Evolutionary conservation across 306 rosid species (phyloP).

Genomic region (Prunus davidiana): DNA sequence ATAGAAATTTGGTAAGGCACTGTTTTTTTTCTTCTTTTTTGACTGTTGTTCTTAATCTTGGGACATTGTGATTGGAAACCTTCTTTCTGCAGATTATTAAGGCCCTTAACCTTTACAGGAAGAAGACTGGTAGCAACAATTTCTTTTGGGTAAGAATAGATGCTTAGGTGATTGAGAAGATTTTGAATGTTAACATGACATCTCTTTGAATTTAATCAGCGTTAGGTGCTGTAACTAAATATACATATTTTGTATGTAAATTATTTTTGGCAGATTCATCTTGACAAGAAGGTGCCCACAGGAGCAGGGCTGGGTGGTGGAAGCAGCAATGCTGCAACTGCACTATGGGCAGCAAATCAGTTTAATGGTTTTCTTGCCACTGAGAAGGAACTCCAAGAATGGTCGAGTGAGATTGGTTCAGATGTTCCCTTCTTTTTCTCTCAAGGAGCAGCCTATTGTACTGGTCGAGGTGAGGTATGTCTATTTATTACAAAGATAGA

Average conservation of each 20-base stretch:
- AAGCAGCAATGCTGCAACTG: conserved; percentile 98
- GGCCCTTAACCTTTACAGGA: conserved; percentile 94
- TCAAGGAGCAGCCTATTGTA: conserved; percentile 92
- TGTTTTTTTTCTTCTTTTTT: conserved; percentile 5
- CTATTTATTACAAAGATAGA: conserved; percentile 2
- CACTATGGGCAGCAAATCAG: conserved; percentile 97
- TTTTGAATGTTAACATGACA: neutral
- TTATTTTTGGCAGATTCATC: conserved; percentile 69
- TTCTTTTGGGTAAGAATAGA: conserved; percentile 80
- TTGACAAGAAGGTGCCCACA: conserved; percentile 86
- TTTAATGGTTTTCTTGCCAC: conserved; percentile 72
- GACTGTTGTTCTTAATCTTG: neutral
- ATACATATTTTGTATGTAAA: neutral
- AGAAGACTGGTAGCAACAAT: conserved; percentile 73
- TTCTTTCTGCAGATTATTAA: conserved; percentile 70
- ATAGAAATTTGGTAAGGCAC: conserved; percentile 70
- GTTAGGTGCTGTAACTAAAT: neutral
- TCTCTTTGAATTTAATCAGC: neutral
- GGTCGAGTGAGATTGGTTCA: conserved; percentile 98
- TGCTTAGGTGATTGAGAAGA: neutral
- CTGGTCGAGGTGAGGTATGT: conserved; percentile 97
- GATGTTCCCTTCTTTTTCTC: conserved; percentile 98
- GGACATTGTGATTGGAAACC: conserved; percentile 10
- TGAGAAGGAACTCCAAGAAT: conserved; percentile 89
- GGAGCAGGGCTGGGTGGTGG: conserved; percentile 99